Percentiles rank a stretch among this genome's conserved stretches.
These are phyloP conservation scores for Phoma herbarum DNA, from an alignment of 2,329 filamentous ascomycete species.

Conservation along the genomic window DNA sequence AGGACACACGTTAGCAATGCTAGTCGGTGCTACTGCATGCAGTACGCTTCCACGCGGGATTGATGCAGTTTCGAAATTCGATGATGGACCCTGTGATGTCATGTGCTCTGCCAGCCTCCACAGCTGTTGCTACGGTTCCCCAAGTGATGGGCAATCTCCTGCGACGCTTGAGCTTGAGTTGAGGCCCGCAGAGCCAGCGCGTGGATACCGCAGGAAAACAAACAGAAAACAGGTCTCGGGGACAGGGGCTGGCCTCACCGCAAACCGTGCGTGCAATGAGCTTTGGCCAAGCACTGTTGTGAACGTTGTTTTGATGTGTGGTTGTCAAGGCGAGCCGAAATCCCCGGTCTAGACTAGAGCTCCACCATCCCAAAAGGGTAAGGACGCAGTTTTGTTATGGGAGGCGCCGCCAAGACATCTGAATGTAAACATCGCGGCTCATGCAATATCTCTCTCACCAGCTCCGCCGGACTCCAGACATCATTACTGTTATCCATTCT, in stretches of 20 bases:
- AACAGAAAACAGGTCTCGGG: constrained; percentile 27
- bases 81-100: constrained; percentile 39
- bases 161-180: constrained; percentile 8
- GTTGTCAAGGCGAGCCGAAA: constrained; percentile 36
- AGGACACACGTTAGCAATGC: background rate
- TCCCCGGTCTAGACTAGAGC: constrained; percentile 26
- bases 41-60: constrained; percentile 1
- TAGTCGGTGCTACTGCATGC: constrained; percentile 3
- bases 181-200: constrained; percentile 10
- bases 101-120: constrained; percentile 22
- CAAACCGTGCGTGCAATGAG: constrained; percentile 23
- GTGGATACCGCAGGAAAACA: constrained; percentile 17
- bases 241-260: constrained; percentile 30
- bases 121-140: constrained; percentile 23
- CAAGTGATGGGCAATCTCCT: constrained; percentile 18
- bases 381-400: constrained; percentile 26
- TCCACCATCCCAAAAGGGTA: constrained; percentile 24
- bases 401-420: constrained; percentile 19
- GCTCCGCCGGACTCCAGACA: constrained; percentile 32
- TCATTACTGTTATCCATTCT: constrained; percentile 51
- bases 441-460: constrained; percentile 40
- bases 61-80: constrained; percentile 11
- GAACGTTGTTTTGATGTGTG: constrained; percentile 35
- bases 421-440: constrained; percentile 33
- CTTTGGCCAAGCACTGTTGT: constrained; percentile 31